Conservation (phyloP, 75 land plant species). For the Cunninghamia lanceolata region DNA sequence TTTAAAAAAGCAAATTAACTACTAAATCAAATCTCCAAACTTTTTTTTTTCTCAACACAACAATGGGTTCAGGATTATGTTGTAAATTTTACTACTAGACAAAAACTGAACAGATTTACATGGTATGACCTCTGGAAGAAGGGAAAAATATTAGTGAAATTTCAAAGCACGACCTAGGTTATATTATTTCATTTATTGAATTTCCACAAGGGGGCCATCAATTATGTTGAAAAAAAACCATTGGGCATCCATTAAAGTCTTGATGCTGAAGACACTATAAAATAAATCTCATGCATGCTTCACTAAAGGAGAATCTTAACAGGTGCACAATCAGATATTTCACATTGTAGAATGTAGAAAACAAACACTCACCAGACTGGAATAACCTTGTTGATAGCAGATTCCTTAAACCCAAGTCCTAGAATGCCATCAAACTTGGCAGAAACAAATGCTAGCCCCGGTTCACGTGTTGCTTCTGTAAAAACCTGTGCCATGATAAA, state of each 20-base stretch:
- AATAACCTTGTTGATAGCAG: conserved; percentile 58
- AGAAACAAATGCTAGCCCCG: conserved; percentile 59
- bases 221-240: not conserved
- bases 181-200: not conserved
- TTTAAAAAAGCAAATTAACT: too few species aligned
- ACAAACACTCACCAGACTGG: conserved; percentile 69
- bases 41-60: too few species aligned
- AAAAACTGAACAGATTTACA: not conserved
- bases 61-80: too few species aligned
- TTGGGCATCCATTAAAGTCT: not conserved
- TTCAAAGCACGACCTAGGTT: not conserved
- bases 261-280: not conserved
- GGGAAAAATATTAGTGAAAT: not conserved
- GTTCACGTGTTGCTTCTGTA: conserved; percentile 83
- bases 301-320: not conserved
- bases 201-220: not conserved
- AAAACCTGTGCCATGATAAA: conserved; percentile 48
- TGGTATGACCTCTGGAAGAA: not conserved
- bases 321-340: not conserved
- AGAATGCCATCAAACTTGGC: conserved; percentile 96
- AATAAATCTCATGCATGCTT: not conserved
- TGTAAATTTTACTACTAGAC: too few species aligned
- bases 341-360: not conserved
- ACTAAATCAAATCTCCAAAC: too few species aligned
- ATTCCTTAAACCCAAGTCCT: conserved; percentile 91